Base-by-base conservation (phyloP, 768 basidiomycete genomes). In the Lepiota brunneoincarnata region DNA sequence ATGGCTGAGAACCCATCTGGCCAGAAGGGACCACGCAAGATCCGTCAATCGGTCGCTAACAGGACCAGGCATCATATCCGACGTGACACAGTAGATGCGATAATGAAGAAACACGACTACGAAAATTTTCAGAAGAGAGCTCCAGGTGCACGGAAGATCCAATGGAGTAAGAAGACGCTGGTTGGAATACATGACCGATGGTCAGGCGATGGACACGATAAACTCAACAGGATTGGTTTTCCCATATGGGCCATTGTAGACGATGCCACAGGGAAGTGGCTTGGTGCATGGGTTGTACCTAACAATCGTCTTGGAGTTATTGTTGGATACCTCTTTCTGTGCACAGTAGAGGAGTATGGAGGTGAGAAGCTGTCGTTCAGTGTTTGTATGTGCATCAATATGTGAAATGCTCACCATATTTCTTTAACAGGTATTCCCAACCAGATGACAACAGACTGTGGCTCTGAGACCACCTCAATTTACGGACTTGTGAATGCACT, bases 141-240 rank as follows among this genome's bases (percentile, higher is more conserved):
- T 28, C 26, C 26, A 28, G 26, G 26, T 28, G 26, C 26, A 28
- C 3, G 7, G 7, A 28, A 28, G 7, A 28, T 28, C 26, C 3
- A 4, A 28, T 7, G 26, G 4, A 4, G 4, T 4, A 28, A 28
- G 7, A 69, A 72, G 44, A 37, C 18, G 20, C 63, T 69, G 0
- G 18, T 75, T 6, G 73, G 75, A 3, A 64, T 69, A 20, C 64
- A 75, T 49, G 61, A 73, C 10, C 58, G 64, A 0, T 76, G 72
- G 74, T 37, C 69, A 1, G 66, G 58, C 0, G 70, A 74, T 59
- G 72, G 75, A 0, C 75, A 76, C 44, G 69, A 75, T 49, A 77
- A 76, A 50, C 63, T 77, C 0, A 59, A 67, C 44, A 56, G 58
- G 9, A 74, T 74, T 28, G 75, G 75, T 0, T 76, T 76, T 57